Evolutionary conservation across 371 early-diverging fungal genomes (phyloP).

Genomic region (Mucor saturninus): DNA sequence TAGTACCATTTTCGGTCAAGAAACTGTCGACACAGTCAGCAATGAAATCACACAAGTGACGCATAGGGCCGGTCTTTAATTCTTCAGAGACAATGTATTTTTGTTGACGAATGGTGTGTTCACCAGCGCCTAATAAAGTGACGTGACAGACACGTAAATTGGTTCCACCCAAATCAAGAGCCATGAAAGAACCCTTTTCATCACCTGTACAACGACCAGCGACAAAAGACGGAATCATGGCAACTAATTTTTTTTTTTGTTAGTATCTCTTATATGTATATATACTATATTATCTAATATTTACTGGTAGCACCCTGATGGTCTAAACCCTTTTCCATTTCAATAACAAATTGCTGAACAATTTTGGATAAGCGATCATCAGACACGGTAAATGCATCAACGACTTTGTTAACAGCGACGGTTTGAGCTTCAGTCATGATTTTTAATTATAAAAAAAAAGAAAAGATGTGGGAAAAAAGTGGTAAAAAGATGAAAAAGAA

Average conservation of each 20-base stretch:
- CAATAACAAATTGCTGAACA: conserved; percentile 66
- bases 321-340: conserved; percentile 76
- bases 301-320: conserved; percentile 58
- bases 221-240: conserved; percentile 86
- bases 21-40: conserved; percentile 86
- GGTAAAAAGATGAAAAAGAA: conserved; percentile 3
- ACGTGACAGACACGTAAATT: conserved; percentile 91
- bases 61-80: conserved; percentile 54
- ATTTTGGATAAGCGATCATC: conserved; percentile 61
- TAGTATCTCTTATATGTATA: no score
- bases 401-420: conserved; percentile 46
- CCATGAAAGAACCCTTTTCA: conserved; percentile 86
- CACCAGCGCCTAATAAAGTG: conserved; percentile 71
- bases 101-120: conserved; percentile 67
- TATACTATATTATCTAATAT: not conserved
- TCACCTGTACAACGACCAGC: conserved; percentile 76
- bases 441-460: not conserved
- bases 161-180: conserved; percentile 94
- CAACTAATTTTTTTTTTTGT: conserved; percentile 24
- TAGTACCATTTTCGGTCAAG: conserved; percentile 55
- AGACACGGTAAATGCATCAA: conserved; percentile 61
- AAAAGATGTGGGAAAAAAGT: conserved; percentile 2
- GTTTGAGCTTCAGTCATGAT: conserved; percentile 35
- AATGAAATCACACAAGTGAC: conserved; percentile 85
- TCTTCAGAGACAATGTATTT: conserved; percentile 65